Evolutionary conservation across 352 stramenopile species (phyloP).

Genomic region (Pythium myriotylum): DNA sequence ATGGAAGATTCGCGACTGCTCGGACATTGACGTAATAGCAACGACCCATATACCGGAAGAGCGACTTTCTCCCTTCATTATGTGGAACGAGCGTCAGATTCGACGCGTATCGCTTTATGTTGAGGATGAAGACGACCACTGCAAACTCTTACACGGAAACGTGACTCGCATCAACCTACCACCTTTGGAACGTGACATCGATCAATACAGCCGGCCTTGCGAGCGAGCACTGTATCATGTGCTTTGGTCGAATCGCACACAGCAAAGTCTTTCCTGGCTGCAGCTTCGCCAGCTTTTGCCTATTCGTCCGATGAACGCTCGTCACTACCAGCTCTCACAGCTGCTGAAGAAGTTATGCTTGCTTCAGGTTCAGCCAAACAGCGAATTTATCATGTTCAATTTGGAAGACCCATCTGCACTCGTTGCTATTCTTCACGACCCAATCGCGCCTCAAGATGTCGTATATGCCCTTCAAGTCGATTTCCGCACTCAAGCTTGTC

Average conservation of each 20-base stretch:
- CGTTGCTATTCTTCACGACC: slow-evolving; percentile 37
- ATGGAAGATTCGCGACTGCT: slow-evolving; percentile 50
- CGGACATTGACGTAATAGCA: slow-evolving; percentile 52
- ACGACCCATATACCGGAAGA: slow-evolving; percentile 62
- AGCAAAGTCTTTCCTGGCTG: slow-evolving; percentile 51
- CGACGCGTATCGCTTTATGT: slow-evolving; percentile 66
- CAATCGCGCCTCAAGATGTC: slow-evolving; percentile 13
- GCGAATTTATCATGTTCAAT: slow-evolving; percentile 13
- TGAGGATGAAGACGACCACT: slow-evolving; percentile 28
- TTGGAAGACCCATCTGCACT: slow-evolving; percentile 40
- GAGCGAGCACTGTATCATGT: slow-evolving; percentile 55
- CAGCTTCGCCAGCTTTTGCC: slow-evolving; percentile 58
- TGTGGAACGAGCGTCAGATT: slow-evolving; percentile 59
- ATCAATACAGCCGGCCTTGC: slow-evolving; percentile 21
- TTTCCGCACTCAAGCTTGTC: slow-evolving; percentile 1
- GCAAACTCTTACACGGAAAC: slow-evolving; percentile 39
- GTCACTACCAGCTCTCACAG: slow-evolving; percentile 63
- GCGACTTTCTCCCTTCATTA: slow-evolving; percentile 56
- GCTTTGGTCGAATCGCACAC: slow-evolving; percentile 49
- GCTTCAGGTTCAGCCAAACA: background rate
- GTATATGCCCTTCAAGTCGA: slow-evolving; percentile 54
- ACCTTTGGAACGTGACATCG: background rate
- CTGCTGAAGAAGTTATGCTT: slow-evolving; percentile 28
- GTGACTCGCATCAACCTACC: slow-evolving; percentile 28
- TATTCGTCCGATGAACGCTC: slow-evolving; percentile 67